Base-by-base conservation (phyloP, 768 basidiomycete species). In the Mycena chlorophos region DNA sequence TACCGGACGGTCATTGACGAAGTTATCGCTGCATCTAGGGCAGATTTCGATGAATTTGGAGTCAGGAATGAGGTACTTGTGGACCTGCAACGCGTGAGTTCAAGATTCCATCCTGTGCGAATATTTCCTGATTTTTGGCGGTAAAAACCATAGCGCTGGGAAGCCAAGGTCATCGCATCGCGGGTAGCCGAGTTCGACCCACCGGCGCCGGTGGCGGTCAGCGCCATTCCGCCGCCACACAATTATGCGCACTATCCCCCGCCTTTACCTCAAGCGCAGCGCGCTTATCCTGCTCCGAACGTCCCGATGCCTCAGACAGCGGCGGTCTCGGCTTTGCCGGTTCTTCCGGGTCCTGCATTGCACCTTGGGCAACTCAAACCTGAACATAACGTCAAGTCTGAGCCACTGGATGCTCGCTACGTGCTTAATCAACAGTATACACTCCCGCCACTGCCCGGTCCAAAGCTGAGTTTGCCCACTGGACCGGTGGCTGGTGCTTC, bases 1-100 rank as follows among this genome's bases (percentile, higher is more conserved):
- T 99, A 99, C 74, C 91, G 96, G 61, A 71, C 84, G 56, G 89
- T 99, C 73, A 98, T 99, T 75, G 94, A 97, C 84, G 94, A 98
- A 74, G 95, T 98, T 63, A 89, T 98, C 65, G 73, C 75, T 28
- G 78, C 81, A 63, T 90, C 96, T 77, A 91, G 90, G 75, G 77
- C 85, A 72, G 95, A 98, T 69, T 99, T 98, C 74, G 95, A 98
- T 69, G 94, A 96, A 69, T 94, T 90, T 66, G 97, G 97, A 58
- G 89, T 99, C 60, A 80, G 86, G 68, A 89, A 98, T 70, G 91
- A 94, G 19, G 88, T 98, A 55, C 78, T 98, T 45, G 85, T 86
- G 63, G 88, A 92, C 49, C 77, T 99, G 54, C 92, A 96, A 74
- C 83, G 85, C 62, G 95, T 96, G 76, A 80, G 89, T 83, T 52